Conservation (phyloP, 768 basidiomycete species). For the Dictyophora rubrovolvata region DNA sequence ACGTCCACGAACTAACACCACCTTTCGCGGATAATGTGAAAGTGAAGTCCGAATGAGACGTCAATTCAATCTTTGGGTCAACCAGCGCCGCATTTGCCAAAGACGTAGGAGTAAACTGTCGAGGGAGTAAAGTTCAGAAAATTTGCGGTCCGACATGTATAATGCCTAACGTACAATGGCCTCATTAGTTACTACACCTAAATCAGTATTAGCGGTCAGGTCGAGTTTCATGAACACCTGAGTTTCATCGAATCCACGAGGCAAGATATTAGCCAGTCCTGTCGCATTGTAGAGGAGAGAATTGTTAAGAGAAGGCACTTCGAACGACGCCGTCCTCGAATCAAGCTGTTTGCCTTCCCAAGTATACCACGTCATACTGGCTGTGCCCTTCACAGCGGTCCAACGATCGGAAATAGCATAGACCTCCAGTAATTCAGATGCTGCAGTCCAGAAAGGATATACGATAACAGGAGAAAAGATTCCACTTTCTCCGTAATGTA, state of each 20-base stretch:
- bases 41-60: slow-evolving; percentile 23
- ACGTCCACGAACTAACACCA: slow-evolving; percentile 48
- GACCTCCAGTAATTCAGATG: slow-evolving; percentile 37
- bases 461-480: slow-evolving; percentile 38
- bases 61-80: slow-evolving; percentile 38
- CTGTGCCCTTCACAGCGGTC: slow-evolving; percentile 35
- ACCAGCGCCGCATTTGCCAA: slow-evolving; percentile 36
- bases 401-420: slow-evolving; percentile 43
- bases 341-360: slow-evolving; percentile 36
- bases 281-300: slow-evolving; percentile 30
- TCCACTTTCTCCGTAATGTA: slow-evolving; percentile 39
- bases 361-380: slow-evolving; percentile 48
- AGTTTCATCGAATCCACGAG: slow-evolving; percentile 26
- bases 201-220: slow-evolving; percentile 33
- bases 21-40: slow-evolving; percentile 44
- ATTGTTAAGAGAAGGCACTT: slow-evolving; percentile 40
- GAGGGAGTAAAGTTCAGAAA: slow-evolving; percentile 1
- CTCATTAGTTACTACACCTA: slow-evolving; percentile 36
- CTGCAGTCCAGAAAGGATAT: slow-evolving; percentile 47
- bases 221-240: slow-evolving; percentile 46
- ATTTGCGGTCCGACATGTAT: background rate
- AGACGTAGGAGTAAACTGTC: slow-evolving; percentile 42
- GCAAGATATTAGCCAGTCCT: slow-evolving; percentile 38
- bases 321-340: slow-evolving; percentile 29
- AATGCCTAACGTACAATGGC: slow-evolving; percentile 29